Percentiles rank a stretch among this genome's conserved stretches.
phyloP scores from a whole-genome alignment of 176 grass and related monocot genomes.

The Raddia guianensis region DNA sequence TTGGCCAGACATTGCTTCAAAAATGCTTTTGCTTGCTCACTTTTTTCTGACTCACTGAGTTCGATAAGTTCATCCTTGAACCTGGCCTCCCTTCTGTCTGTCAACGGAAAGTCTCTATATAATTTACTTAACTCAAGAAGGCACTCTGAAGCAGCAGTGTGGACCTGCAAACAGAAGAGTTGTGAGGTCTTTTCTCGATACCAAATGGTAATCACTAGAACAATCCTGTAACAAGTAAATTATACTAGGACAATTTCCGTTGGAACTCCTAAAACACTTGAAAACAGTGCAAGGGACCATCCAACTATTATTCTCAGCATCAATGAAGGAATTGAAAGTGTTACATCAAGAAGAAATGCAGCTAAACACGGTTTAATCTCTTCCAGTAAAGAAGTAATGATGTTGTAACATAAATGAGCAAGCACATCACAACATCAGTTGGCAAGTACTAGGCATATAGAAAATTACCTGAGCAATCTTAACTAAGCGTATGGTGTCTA shows the following conservation, averaged over 20 bases:
- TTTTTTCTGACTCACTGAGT: conserved; percentile 74
- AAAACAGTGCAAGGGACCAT: background rate
- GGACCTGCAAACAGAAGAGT: conserved; percentile 61
- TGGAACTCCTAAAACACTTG: background rate
- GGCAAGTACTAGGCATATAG: background rate
- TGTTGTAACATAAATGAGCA: conserved; percentile 14
- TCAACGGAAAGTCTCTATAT: conserved; percentile 70
- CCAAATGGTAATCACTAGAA: background rate
- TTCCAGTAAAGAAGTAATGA: background rate
- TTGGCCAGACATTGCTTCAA: conserved; percentile 66
- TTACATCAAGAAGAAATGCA: conserved; percentile 13
- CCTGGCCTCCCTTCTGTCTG: conserved; percentile 55
- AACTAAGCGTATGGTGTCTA: conserved; percentile 66
- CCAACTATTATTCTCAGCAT: background rate
- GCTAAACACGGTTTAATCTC: background rate
- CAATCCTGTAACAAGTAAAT: background rate
- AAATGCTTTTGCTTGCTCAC: conserved; percentile 76
- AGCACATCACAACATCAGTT: conserved; percentile 16
- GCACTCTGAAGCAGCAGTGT: conserved; percentile 80
- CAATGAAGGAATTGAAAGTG: background rate
- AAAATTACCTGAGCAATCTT: conserved; percentile 89
- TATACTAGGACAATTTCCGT: background rate
- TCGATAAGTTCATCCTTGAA: conserved; percentile 62
- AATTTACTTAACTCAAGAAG: conserved; percentile 78
- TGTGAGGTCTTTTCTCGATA: conserved; percentile 1